Percentiles rank a stretch among this genome's conserved stretches.
These are phyloP conservation scores for Penicillium occitanis DNA, from an alignment of 2,329 filamentous ascomycete species.

Conservation along the genomic window DNA sequence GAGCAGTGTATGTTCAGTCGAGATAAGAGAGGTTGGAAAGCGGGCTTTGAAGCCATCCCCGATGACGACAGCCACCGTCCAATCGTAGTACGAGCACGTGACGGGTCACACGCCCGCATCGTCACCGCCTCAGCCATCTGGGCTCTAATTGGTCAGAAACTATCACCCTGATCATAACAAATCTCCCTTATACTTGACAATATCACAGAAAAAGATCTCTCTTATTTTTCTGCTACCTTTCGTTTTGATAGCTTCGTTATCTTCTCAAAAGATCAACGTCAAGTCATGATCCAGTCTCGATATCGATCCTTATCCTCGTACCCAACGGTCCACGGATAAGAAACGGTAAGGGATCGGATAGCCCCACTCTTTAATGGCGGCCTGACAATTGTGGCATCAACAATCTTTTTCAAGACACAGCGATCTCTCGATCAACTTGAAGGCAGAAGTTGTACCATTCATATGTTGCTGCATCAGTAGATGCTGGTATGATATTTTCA, in stretches of 20 bases:
- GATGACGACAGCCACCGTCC: slow-evolving; percentile 20
- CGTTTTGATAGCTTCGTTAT: not conserved
- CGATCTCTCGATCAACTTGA: not conserved
- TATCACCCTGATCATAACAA: not conserved
- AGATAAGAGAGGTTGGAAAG: slow-evolving; percentile 9
- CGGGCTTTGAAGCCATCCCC: slow-evolving; percentile 15
- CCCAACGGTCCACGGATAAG: not conserved
- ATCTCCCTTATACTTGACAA: not conserved
- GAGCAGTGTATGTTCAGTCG: not conserved
- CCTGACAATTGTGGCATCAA: not conserved
- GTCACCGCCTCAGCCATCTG: slow-evolving; percentile 11
- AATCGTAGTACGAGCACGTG: slow-evolving; percentile 18
- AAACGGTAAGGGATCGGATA: not conserved
- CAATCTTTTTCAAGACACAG: no score
- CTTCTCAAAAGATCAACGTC: not conserved
- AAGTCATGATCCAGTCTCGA: not conserved
- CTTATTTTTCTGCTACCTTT: not conserved
- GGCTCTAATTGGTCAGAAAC: not conserved
- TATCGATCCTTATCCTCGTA: not conserved
- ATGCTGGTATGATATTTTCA: no score
- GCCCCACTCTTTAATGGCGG: not conserved
- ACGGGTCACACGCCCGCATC: slow-evolving; percentile 17
- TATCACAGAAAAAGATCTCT: not conserved
- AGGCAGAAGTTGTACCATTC: not conserved
- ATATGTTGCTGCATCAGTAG: not conserved